Evolutionary conservation across 805 yeast genomes (phyloP).

Genomic region (Lachancea mirantina): DNA sequence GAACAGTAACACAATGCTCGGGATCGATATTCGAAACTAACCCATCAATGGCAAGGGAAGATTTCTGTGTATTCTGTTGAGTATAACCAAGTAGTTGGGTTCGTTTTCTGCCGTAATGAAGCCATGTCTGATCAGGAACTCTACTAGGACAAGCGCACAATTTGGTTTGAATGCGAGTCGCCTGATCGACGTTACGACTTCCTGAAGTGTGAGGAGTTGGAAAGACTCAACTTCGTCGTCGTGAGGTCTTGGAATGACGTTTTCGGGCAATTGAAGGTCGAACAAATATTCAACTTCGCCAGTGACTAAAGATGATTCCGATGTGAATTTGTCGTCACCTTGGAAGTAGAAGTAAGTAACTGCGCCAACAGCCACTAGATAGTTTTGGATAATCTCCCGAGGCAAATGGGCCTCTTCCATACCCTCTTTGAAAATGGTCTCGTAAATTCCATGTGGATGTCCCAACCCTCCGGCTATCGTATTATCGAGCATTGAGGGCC

Average conservation of each 20-base stretch:
- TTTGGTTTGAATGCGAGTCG: slow-evolving; percentile 79
- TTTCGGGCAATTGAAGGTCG: slow-evolving; percentile 54
- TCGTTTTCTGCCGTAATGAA: slow-evolving; percentile 58
- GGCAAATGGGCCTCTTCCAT: slow-evolving; percentile 84
- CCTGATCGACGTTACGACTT: slow-evolving; percentile 44
- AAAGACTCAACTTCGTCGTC: slow-evolving; percentile 79
- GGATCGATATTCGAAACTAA: not conserved
- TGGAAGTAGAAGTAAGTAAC: slow-evolving; percentile 55
- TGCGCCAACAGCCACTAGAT: slow-evolving; percentile 51
- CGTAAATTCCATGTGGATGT: slow-evolving; percentile 63
- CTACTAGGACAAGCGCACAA: slow-evolving; percentile 71
- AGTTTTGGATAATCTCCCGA: slow-evolving; percentile 40
- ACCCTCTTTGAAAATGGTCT: slow-evolving; percentile 80
- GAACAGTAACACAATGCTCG: not conserved
- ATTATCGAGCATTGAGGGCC: slow-evolving; percentile 86
- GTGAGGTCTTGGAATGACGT: slow-evolving; percentile 46
- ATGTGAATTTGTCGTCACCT: slow-evolving; percentile 26
- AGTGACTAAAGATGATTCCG: slow-evolving; percentile 57
- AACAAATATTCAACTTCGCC: slow-evolving; percentile 84
- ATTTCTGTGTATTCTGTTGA: slow-evolving; percentile 53
- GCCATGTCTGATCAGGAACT: slow-evolving; percentile 85
- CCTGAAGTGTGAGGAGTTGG: slow-evolving; percentile 50
- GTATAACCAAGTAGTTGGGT: slow-evolving; percentile 55
- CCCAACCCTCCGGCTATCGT: slow-evolving; percentile 95
- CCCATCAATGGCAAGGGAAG: slow-evolving; percentile 57